Evolutionary conservation across 768 basidiomycete genomes (phyloP).

Genomic region (Leucocoprinus birnbaumii): DNA sequence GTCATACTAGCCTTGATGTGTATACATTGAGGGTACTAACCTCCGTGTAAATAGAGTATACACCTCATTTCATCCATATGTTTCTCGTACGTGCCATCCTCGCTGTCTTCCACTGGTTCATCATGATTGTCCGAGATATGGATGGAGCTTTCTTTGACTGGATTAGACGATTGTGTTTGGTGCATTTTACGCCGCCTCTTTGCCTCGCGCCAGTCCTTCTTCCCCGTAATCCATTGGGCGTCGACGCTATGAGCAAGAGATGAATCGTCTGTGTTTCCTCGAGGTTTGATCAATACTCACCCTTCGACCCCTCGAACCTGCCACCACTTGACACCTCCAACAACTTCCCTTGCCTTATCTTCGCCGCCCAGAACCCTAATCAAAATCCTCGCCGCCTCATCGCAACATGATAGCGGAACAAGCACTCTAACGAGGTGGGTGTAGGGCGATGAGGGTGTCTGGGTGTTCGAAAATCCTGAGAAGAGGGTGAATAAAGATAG

Average conservation of each 20-base stretch:
- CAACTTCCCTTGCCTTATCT: conserved; percentile 59
- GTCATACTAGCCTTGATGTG: neutral
- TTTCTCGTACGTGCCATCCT: conserved; percentile 47
- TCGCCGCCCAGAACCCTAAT: conserved; percentile 86
- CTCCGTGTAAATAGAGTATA: conserved; percentile 80
- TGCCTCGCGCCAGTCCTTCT: conserved; percentile 77
- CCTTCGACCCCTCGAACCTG: conserved; percentile 85
- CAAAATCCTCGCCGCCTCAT: conserved; percentile 68
- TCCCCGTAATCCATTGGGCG: conserved; percentile 85
- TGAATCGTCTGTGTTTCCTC: neutral
- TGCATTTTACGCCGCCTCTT: conserved; percentile 54
- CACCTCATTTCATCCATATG: conserved; percentile 86
- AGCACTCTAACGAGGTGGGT: conserved; percentile 68
- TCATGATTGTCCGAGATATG: neutral
- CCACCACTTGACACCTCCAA: conserved; percentile 98
- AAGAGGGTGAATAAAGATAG: neutral
- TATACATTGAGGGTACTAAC: conserved; percentile 29
- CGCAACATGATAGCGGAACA: conserved; percentile 74
- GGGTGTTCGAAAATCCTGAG: conserved; percentile 71
- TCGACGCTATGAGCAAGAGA: conserved; percentile 54
- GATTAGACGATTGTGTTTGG: conserved; percentile 26
- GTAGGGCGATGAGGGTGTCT: conserved; percentile 84
- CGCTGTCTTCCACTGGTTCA: conserved; percentile 9
- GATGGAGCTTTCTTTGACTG: neutral
- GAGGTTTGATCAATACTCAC: conserved; percentile 32